Percentiles rank a stretch among this genome's conserved stretches.
These are phyloP conservation scores for Apiospora malaysiana DNA, from an alignment of 2,329 filamentous ascomycete species.

Conservation along the genomic window DNA sequence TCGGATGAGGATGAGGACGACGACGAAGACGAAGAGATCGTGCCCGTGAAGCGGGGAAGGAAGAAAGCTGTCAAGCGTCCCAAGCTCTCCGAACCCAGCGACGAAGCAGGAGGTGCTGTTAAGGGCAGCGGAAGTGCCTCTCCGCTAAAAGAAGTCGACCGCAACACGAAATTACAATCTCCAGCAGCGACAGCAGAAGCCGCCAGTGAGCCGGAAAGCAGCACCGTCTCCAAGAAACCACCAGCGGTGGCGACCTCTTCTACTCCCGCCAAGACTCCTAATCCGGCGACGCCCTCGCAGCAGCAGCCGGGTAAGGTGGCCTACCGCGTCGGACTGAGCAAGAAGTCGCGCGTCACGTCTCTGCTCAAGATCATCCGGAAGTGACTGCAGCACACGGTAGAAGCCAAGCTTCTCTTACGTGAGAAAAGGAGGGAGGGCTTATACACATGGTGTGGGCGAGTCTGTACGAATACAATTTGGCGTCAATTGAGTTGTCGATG, in stretches of 20 bases:
- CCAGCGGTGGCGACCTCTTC: slow-evolving; percentile 24
- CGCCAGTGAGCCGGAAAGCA: slow-evolving; percentile 1
- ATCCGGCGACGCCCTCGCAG: slow-evolving; percentile 27
- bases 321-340: slow-evolving; percentile 55
- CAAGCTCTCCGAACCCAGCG: neutral
- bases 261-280: slow-evolving; percentile 24
- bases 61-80: neutral
- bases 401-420: too few species aligned
- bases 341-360: slow-evolving; percentile 52
- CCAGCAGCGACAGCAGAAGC: slow-evolving; percentile 20
- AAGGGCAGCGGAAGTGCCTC: neutral
- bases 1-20: slow-evolving; percentile 21
- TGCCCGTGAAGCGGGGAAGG: slow-evolving; percentile 5
- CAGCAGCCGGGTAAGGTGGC: slow-evolving; percentile 43
- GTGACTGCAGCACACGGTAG: neutral
- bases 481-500: neutral
- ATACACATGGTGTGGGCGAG: neutral
- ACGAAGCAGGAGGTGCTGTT: neutral
- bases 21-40: slow-evolving; percentile 11
- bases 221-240: slow-evolving; percentile 20
- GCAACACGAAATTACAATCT: slow-evolving; percentile 28
- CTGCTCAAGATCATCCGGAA: slow-evolving; percentile 43
- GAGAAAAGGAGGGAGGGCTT: neutral
- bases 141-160: slow-evolving; percentile 33
- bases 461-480: neutral